Evolutionary conservation across 768 basidiomycete species (phyloP).

Genomic region (Amanita rimosa): DNA sequence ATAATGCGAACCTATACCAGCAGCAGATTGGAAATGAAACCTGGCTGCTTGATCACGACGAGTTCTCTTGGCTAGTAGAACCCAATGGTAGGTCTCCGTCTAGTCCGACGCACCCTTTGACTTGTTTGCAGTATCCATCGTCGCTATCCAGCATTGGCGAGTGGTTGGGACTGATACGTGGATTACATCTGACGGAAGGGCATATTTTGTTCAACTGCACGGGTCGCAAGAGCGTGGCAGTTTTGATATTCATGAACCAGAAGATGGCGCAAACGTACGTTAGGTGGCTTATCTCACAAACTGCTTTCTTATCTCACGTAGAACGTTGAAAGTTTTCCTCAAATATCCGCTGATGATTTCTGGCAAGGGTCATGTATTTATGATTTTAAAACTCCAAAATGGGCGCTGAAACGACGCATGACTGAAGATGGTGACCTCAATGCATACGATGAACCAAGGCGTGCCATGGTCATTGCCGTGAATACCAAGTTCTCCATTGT

Average conservation of each 20-base stretch:
- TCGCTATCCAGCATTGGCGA: constrained; percentile 47
- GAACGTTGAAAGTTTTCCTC: background rate
- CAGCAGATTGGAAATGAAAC: constrained; percentile 46
- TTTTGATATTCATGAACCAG: constrained; percentile 10
- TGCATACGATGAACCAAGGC: constrained; percentile 52
- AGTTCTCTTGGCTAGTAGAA: constrained; percentile 68
- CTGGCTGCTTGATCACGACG: constrained; percentile 56
- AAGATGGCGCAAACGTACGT: constrained; percentile 10
- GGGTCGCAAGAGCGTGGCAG: constrained; percentile 23
- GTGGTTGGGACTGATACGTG: constrained; percentile 61
- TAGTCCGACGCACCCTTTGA: background rate
- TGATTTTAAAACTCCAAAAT: constrained; percentile 59
- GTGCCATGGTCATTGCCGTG: constrained; percentile 54
- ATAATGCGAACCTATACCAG: constrained; percentile 18
- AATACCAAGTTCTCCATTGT: constrained; percentile 76
- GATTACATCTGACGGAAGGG: constrained; percentile 79
- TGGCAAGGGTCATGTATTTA: constrained; percentile 82
- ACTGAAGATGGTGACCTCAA: constrained; percentile 24
- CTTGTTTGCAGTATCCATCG: constrained; percentile 42
- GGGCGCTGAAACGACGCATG: constrained; percentile 72
- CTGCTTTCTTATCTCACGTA: background rate
- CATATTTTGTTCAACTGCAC: constrained; percentile 62
- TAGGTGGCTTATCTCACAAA: background rate
- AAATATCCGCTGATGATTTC: constrained; percentile 3
- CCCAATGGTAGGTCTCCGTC: constrained; percentile 41